Conservation (phyloP, 129 eudicot genomes). For the Lactuca saligna region DNA sequence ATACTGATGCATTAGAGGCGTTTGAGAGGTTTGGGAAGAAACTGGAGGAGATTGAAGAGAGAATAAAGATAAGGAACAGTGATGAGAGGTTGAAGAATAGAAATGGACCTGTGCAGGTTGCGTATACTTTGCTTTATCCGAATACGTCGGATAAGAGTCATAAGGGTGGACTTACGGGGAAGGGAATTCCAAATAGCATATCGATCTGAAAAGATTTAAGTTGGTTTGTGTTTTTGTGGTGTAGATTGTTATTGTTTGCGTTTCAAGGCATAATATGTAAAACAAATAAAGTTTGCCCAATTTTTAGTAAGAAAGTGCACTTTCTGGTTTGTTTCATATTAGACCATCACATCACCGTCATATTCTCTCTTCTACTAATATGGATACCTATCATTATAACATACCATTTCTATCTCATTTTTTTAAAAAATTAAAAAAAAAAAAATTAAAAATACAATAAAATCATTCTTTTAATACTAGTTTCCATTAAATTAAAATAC, state of each 20-base stretch:
- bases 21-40: conserved; percentile 39
- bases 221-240: not conserved
- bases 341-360: too few relatives aligned
- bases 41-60: conserved; percentile 41
- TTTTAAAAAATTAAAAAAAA: too few relatives aligned
- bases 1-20: conserved; percentile 32
- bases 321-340: too few relatives aligned
- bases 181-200: conserved; percentile 54
- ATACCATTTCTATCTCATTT: too few relatives aligned
- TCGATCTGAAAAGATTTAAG: conserved; percentile 24
- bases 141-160: conserved; percentile 41
- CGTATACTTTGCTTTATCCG: conserved; percentile 46
- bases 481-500: too few relatives aligned
- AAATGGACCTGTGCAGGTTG: conserved; percentile 43
- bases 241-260: conserved; percentile 12
- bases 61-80: conserved; percentile 34
- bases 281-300: conserved; percentile 15
- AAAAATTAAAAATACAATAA: too few relatives aligned
- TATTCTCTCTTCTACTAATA: too few relatives aligned
- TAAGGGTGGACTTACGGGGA: conserved; percentile 52
- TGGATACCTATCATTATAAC: too few relatives aligned
- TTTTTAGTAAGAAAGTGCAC: conserved; percentile 1
- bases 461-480: too few relatives aligned
- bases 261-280: not conserved
- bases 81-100: conserved; percentile 41